Conservation (phyloP, 2,329 filamentous ascomycete genomes). For the Dothideomycetes sp. region DNA sequence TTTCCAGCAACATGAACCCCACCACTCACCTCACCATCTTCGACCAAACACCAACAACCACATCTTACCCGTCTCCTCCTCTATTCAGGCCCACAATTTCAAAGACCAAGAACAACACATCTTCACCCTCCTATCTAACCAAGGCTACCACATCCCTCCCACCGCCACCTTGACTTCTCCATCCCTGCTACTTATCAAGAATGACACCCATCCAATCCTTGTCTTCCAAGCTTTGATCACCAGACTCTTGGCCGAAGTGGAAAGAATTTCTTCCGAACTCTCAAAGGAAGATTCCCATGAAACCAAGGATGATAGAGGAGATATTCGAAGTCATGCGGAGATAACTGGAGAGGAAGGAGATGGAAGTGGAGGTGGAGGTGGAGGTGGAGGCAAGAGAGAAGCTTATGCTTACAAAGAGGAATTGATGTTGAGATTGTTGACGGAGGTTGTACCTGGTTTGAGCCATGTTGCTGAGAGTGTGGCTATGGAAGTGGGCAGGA, state of each 20-base stretch:
- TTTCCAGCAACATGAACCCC: too few species aligned
- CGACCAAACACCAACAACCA: too few species aligned
- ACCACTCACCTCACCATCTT: not conserved
- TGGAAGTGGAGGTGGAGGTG: not conserved
- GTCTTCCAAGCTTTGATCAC: constrained; percentile 6
- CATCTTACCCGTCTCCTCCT: too few species aligned
- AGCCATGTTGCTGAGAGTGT: constrained; percentile 5
- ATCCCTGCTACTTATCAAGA: constrained; percentile 4
- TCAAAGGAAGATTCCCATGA: too few species aligned
- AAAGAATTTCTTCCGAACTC: too few species aligned
- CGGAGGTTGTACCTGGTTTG: constrained; percentile 4
- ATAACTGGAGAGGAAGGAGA: constrained; percentile 5
- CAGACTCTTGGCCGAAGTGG: constrained; percentile 4
- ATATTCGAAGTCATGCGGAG: too few species aligned
- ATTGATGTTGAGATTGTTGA: constrained; percentile 8
- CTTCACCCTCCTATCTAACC: not conserved
- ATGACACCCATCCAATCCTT: not conserved
- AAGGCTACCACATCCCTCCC: not conserved
- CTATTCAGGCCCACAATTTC: too few species aligned
- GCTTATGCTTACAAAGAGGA: constrained; percentile 1
- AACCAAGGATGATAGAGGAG: too few species aligned
- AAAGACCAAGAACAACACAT: constrained; percentile 2
- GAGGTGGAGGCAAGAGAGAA: not conserved
- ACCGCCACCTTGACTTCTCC: not conserved
- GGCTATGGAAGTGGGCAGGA: not conserved